phyloP scores from a whole-genome alignment of 371 early-diverging fungal genomes.

The Quaeritorhiza haematococci region DNA sequence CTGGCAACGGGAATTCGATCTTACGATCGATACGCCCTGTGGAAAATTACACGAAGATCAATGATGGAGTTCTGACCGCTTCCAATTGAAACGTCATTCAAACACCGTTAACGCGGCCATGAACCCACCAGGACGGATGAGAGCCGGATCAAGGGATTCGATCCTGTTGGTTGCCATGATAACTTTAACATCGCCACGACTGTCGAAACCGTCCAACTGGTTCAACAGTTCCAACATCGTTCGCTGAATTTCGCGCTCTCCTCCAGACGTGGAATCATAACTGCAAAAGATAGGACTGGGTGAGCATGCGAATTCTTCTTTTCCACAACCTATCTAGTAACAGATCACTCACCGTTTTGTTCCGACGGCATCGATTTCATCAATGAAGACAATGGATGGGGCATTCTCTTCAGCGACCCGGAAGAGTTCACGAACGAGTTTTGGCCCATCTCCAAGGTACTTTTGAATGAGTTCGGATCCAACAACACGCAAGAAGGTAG shows the following conservation, averaged over 20 bases:
- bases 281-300: constrained; percentile 27
- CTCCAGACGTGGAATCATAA: constrained; percentile 97
- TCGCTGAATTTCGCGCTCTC: constrained; percentile 98
- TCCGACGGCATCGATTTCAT: constrained; percentile 99
- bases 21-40: constrained; percentile 96
- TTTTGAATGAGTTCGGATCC: constrained; percentile 99
- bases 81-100: not conserved
- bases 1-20: constrained; percentile 99
- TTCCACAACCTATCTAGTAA: not conserved
- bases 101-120: no score
- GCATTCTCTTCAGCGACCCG: constrained; percentile 98
- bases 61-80: not conserved
- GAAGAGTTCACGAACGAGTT: constrained; percentile 99
- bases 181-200: constrained; percentile 98
- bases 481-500: constrained; percentile 98
- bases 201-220: constrained; percentile 99
- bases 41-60: not conserved
- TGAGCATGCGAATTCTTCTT: not conserved
- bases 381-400: constrained; percentile 99
- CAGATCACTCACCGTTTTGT: constrained; percentile 70
- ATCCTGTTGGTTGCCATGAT: constrained; percentile 99
- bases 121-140: constrained; percentile 94
- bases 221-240: constrained; percentile 99
- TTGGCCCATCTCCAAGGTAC: constrained; percentile 99
- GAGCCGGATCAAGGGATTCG: constrained; percentile 97